Conservation (phyloP, 2,329 filamentous ascomycete genomes). For the Mollisiaceae sp. region DNA sequence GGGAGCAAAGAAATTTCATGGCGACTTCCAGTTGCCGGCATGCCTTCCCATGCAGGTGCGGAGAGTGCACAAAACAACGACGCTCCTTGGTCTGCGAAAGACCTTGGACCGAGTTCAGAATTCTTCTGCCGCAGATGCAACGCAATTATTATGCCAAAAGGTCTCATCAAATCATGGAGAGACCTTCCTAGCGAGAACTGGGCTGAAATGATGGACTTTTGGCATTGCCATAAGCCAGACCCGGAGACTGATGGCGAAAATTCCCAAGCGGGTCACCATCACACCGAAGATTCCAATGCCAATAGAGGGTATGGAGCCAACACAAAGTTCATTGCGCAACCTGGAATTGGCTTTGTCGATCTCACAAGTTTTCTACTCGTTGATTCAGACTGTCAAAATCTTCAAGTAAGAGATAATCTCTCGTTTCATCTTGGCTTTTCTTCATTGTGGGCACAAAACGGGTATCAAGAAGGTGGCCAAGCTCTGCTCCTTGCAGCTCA, state of each 20-base stretch:
- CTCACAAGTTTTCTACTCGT: conserved; percentile 76
- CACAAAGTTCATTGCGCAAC: conserved; percentile 69
- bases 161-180: conserved; percentile 70
- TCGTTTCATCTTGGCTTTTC: conserved; percentile 24
- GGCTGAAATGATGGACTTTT: conserved; percentile 99
- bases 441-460: conserved; percentile 20
- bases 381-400: conserved; percentile 64
- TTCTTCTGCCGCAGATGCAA: conserved; percentile 47
- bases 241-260: conserved; percentile 50
- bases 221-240: conserved; percentile 96
- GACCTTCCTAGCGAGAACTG: conserved; percentile 95
- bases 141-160: conserved; percentile 49
- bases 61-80: conserved; percentile 32
- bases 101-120: conserved; percentile 47
- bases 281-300: conserved; percentile 50
- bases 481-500: conserved; percentile 48
- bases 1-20: conserved; percentile 52
- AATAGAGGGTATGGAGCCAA: conserved; percentile 84
- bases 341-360: conserved; percentile 79
- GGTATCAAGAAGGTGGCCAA: conserved; percentile 69
- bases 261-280: conserved; percentile 31
- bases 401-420: conserved; percentile 46
- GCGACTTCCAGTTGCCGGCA: conserved; percentile 53
- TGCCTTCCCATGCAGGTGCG: conserved; percentile 17
- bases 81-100: conserved; percentile 58